Evolutionary conservation across 352 stramenopile species (phyloP).

Genomic region (Globisporangium orthogonon): DNA sequence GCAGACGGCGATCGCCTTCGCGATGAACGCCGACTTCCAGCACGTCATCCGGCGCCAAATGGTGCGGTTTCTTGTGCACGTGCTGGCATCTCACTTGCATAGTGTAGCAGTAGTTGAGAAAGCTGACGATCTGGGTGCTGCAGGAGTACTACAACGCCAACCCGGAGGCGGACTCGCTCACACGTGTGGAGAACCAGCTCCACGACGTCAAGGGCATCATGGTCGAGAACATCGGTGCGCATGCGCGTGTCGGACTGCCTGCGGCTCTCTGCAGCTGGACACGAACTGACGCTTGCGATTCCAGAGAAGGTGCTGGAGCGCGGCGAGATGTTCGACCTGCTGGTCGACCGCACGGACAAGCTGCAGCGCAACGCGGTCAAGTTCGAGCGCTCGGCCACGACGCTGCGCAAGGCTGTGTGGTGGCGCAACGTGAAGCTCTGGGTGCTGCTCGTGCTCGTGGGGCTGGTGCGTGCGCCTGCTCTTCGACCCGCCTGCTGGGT

Average conservation of each 20-base stretch:
- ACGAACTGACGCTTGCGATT: neutral
- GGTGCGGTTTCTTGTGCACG: slow-evolving; percentile 21
- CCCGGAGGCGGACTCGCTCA: slow-evolving; percentile 90
- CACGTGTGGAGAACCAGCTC: slow-evolving; percentile 92
- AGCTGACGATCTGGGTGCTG: neutral
- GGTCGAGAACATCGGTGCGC: slow-evolving; percentile 96
- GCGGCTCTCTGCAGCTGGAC: no score
- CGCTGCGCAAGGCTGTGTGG: slow-evolving; percentile 87
- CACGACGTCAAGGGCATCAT: slow-evolving; percentile 98
- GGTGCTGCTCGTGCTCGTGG: slow-evolving; percentile 65
- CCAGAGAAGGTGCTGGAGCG: slow-evolving; percentile 96
- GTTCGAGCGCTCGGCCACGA: slow-evolving; percentile 91
- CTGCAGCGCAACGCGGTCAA: slow-evolving; percentile 96
- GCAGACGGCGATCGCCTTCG: slow-evolving; percentile 94
- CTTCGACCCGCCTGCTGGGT: neutral
- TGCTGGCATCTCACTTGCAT: neutral
- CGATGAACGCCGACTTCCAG: slow-evolving; percentile 97
- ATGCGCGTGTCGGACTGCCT: no score
- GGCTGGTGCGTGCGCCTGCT: slow-evolving; percentile 32
- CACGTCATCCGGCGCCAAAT: slow-evolving; percentile 92
- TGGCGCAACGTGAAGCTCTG: slow-evolving; percentile 87
- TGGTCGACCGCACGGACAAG: slow-evolving; percentile 91
- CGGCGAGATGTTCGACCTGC: slow-evolving; percentile 98
- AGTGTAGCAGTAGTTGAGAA: neutral
- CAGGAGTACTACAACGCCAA: slow-evolving; percentile 85